Evolutionary conservation across 108 stramenopile species (phyloP), one percentile per base, ranked within the genome.

Genomic region (Pseudonitzschia multiseries): DNA sequence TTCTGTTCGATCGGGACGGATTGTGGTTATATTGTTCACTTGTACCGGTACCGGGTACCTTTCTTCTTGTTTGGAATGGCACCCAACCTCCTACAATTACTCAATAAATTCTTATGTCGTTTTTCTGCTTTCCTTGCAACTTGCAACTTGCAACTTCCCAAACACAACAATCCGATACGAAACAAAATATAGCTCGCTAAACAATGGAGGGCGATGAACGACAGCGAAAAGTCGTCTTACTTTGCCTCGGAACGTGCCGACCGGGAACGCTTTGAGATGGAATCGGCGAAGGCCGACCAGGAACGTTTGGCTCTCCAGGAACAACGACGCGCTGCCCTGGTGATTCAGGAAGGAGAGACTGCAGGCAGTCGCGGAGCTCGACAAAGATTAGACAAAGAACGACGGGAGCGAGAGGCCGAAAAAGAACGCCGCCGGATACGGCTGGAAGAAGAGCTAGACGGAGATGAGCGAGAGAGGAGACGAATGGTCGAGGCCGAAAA

Each of bases 211-310:
- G 63, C 78, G 17, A 71, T 93, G 57, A 56, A 78, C 56, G 74
- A 70, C 26, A 75, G 41, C 20, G 70, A 76, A 20, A 76, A 72
- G 32, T 65, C 69, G 21, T 80, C 80, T 52, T 93, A 89, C 68
- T 60, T 83, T 22, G 79, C 86, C 51, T 63, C 71, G 54, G 95
- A 93, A 80, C 64, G 53, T 40, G n/a, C 71, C 8, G 95, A 96
- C 76, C 81, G 87, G 12, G 78, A 74, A 41, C 88, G 95, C 8
- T 92, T 87, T 69, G 73, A 87, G 20, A 54, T 65, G 15, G 95
- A 93, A 71, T 92, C 89, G 41, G 82, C 77, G 10, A 79, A 79
- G 52, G 91, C 92, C 46, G 95, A 96, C 75, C 81, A 68, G 12
- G 70, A 57, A 29, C 90, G 89, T 2, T 29, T 77, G 20, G 66